phyloP scores from a whole-genome alignment of 352 stramenopile species.

The Pelagophyceae sp. region DNA sequence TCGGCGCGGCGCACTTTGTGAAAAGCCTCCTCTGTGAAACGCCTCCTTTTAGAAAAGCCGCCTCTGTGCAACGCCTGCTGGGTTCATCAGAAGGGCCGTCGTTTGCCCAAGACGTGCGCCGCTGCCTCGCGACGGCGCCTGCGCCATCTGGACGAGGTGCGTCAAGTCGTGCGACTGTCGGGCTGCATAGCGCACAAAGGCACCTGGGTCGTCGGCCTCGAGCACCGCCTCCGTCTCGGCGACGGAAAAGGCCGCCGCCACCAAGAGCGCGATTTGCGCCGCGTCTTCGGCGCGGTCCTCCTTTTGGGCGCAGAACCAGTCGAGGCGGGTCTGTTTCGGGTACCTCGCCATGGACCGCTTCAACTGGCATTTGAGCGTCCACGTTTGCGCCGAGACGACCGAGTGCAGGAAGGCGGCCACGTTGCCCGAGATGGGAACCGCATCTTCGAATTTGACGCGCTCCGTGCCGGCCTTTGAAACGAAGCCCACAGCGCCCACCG shows the following conservation, averaged over 20 bases:
- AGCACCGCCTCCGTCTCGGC: conserved; percentile 72
- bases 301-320: conserved; percentile 30
- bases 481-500: not conserved
- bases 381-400: conserved; percentile 65
- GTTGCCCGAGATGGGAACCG: conserved; percentile 71
- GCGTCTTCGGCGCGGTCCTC: conserved; percentile 44
- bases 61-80: too few species aligned
- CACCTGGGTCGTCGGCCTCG: conserved; percentile 57
- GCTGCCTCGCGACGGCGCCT: too few species aligned
- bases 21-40: too few species aligned
- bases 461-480: conserved; percentile 76
- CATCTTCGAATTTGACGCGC: conserved; percentile 68
- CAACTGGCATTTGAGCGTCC: conserved; percentile 75
- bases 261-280: conserved; percentile 76
- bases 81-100: too few species aligned
- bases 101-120: too few species aligned
- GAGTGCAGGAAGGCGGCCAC: conserved; percentile 76
- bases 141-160: conserved; percentile 76
- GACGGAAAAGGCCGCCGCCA: conserved; percentile 71
- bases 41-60: too few species aligned
- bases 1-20: too few species aligned
- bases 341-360: conserved; percentile 39
- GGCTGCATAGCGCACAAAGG: conserved; percentile 70
- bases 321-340: conserved; percentile 26
- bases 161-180: conserved; percentile 63